phyloP scores from a whole-genome alignment of 129 eudicot genomes.

The Logfia minima region DNA sequence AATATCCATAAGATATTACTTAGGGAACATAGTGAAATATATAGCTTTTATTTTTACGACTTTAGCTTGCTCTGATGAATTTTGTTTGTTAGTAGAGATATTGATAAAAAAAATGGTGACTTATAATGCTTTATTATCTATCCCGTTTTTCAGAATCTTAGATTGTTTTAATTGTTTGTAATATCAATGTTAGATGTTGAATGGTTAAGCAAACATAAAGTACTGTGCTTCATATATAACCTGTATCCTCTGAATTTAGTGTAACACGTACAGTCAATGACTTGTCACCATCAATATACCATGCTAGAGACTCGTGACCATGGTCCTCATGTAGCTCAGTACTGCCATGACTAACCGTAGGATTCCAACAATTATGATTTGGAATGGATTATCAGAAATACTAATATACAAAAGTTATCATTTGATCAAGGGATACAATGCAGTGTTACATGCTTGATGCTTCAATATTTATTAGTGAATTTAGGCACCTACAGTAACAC shows the following conservation, averaged over 20 bases:
- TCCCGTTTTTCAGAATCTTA: not conserved
- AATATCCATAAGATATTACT: not conserved
- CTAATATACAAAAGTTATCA: conserved; percentile 5
- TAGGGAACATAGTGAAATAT: not conserved
- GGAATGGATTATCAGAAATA: not conserved
- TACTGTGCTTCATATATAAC: conserved; percentile 3
- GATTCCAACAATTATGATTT: not conserved
- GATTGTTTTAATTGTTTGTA: not conserved
- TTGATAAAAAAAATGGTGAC: not conserved
- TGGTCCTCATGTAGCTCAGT: conserved; percentile 14
- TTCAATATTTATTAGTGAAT: conserved; percentile 1
- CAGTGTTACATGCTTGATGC: conserved; percentile 19
- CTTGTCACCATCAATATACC: conserved; percentile 19
- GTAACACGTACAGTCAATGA: not conserved
- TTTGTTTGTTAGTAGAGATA: not conserved
- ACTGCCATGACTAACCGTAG: conserved; percentile 15
- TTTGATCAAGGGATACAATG: conserved; percentile 1
- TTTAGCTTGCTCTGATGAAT: not conserved
- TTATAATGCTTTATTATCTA: not conserved
- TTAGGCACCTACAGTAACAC: not conserved
- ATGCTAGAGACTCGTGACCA: not conserved
- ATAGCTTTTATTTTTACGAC: not conserved
- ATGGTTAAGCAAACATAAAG: not conserved
- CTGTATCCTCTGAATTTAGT: not conserved
- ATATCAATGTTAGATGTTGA: not conserved